Base-by-base conservation (phyloP, 805 yeast species). In the Teunomyces stri region DNA sequence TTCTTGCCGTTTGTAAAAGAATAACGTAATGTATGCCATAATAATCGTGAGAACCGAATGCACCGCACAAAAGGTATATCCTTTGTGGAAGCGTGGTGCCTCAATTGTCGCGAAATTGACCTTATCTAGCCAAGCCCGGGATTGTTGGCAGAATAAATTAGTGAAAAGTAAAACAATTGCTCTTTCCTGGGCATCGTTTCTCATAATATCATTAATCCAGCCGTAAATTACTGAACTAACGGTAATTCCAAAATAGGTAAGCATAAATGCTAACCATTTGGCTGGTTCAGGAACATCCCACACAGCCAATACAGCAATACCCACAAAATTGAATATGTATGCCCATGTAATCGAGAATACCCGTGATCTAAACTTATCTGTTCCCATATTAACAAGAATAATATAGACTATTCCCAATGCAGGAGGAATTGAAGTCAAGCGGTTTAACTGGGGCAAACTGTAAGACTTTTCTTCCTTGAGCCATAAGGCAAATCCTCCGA, bases 321-420 rank as follows among this genome's bases (percentile, higher is more conserved):
- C 61, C 1, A 54, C 48, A 16, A 59, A 44, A 42, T 59, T 59
- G 50, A 59, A 53, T 7, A 48, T 64, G 42, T 78, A 83, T 0
- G 86, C 75, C 15, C 75, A 60, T 6, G 72, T 53, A 42, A 80
- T 73, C 3, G 84, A 81, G 28, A 71, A 75, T 74, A 79, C 80
- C 48, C 87, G 65, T 22, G 77, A 70, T 13, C 54, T 47, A 4
- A 77, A 69, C 16, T 78, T 54, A 62, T 81, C 85, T 4, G 85
- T 81, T 42, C 79, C 79, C 29, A 69, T 62, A 38, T 80, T 71
- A 22, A 72, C 68, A 6, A 76, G 48, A 16, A 75, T 49, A n/a
- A 79, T 72, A 54, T 66, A 81, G 2, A 77, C 58, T 33, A 82
- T 70, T 6, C 87, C 87, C 25, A 82, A 60, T 11, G 79, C 84